A percentile compares a stretch with the other conserved stretches of the same genome.
Conservation (phyloP, 805 yeast species). For the Zygotorulaspora chibaensis region DNA sequence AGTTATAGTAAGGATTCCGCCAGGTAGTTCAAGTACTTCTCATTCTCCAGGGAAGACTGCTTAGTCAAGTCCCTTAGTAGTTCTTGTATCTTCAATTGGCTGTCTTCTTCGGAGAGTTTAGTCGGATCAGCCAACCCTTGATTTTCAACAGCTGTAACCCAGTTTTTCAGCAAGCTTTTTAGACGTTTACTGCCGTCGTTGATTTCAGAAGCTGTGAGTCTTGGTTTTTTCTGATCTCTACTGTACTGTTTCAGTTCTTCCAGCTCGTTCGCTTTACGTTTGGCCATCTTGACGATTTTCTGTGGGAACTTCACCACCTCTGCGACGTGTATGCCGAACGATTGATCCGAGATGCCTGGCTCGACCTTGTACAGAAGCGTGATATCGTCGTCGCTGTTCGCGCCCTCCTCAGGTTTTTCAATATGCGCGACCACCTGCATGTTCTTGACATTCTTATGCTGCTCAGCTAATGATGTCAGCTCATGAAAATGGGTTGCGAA, state of each 20-base stretch:
- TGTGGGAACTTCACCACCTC: conserved; percentile 90
- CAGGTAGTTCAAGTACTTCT: conserved; percentile 21
- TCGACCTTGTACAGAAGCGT: conserved; percentile 91
- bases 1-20: conserved; percentile 18
- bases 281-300: conserved; percentile 91
- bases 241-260: conserved; percentile 52
- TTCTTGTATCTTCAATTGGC: conserved; percentile 25
- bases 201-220: conserved; percentile 48
- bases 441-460: conserved; percentile 62
- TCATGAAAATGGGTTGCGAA: conserved; percentile 99
- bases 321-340: conserved; percentile 97
- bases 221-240: conserved; percentile 46
- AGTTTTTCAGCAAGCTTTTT: conserved; percentile 46
- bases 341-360: conserved; percentile 91
- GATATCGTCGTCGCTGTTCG: conserved; percentile 53
- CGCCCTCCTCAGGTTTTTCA: conserved; percentile 40
- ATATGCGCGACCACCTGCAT: conserved; percentile 92
- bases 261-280: conserved; percentile 83
- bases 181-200: conserved; percentile 46
- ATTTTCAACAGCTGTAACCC: conserved; percentile 46
- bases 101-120: conserved; percentile 36
- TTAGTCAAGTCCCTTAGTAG: conserved; percentile 19
- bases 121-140: conserved; percentile 24
- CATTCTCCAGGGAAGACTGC: conserved; percentile 11
- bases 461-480: conserved; percentile 71